Base-by-base conservation (phyloP, 2,329 filamentous ascomycete species). In the Cytospora chrysosperma region DNA sequence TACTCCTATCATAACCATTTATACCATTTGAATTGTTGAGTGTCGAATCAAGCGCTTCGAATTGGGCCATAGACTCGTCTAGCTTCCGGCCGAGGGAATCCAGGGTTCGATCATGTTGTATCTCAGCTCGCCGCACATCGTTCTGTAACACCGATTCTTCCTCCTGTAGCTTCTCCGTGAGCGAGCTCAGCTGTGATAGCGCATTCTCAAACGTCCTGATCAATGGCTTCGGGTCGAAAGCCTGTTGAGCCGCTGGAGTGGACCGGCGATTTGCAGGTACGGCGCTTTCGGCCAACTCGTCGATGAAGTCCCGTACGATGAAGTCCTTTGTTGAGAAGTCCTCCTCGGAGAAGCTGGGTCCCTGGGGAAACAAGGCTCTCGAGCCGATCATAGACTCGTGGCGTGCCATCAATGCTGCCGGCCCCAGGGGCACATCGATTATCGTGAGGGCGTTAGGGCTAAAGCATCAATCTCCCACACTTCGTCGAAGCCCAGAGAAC, bases 251-350 rank as follows among this genome's bases (percentile, higher is more conserved):
- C 66, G 79, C 81, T 67, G 85, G 83, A 9, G 85, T 88, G 17
- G 93, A 97, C 65, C 91, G 89, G 60, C 95, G 91, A 72, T 88
- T 91, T 26, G 84, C 81, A n/a, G 91, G 88, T 40, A 92, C 85
- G 26, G 92, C 91, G 69, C 83, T 90, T 67, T 98, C 93, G 57
- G 94, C 95, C 63, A 99, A 87, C 58, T 89, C 87, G 75, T 99
- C 96, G 70, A 99, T 89, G 74, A 99, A 99, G 79, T 99, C 95
- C 72, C 96, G 93, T 69, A 98, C 94, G 67, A 98, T 97, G 73
- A 98, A 99, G 78, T 98, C 95, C 71, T 91, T 91, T 74, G 83
- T 91, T 63, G 91, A 91, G 77, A 93, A 92, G 78, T 93, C 93
- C 52, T 97, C 92, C 66, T 98, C 83, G 12, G 88, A 92, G 79